Evolutionary conservation across 129 eudicot species (phyloP), one percentile per base, ranked within the genome.

Genomic region (Arctium lappa): DNA sequence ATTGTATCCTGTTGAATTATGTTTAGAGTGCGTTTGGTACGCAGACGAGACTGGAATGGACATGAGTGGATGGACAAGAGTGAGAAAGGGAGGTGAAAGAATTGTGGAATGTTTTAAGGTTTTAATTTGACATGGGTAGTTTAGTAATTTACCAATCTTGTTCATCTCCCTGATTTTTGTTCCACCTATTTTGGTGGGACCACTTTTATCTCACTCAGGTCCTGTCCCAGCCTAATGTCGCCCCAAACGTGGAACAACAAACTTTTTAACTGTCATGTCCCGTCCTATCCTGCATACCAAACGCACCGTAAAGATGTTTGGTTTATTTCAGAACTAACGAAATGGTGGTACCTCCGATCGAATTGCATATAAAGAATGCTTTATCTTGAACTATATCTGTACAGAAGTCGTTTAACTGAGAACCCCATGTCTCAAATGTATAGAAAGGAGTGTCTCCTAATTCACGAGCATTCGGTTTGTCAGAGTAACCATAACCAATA

Each of bases 401-500:
- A 80, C 98, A 95, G 77, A 95, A 93, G 78, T 95, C 97, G 76
- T 95, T 95, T n/a, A 95, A 60, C 74, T 95, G 99, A 68, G 92
- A 78, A 53, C 88, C 99, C 99, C 99, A 95, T 77, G 99, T 93
- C 86, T 95, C 97, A 46, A 95, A 95, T 34, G 99, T 90, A 76
- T 95, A 95, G 71, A 93, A 95, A 42, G 91, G 31, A 5, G 70
- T n/a, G 32, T 79, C 88, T 75, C 92, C 92, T 79, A 95, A 91
- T 69, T 91, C 91, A 75, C 90, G 90, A 39, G 98, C 98, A 82
- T 93, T 90, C 15, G 99, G 99, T 82, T 95, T 95, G 88, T 95
- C 98, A n/a, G 99, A 95, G 80, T 95, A 93, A 62, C 99, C 99
- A 79, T 95, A 95, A 44, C 99, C 99, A 84, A 95, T 90, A 53